Base-by-base conservation (phyloP, 805 yeast genomes). In the Danielia oregonensis region DNA sequence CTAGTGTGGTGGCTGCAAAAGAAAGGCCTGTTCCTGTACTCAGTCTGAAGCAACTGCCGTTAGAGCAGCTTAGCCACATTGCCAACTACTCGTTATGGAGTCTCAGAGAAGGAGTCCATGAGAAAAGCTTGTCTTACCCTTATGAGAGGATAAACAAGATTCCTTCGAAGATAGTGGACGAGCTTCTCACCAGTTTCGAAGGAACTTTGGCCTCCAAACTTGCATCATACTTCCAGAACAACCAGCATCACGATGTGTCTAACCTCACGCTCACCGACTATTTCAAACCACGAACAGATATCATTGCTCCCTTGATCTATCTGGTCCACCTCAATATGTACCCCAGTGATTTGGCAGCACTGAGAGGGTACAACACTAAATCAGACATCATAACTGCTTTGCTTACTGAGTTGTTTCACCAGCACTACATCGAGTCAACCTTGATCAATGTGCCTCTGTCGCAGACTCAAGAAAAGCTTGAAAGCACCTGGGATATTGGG, bases 351-450 rank as follows among this genome's bases (percentile, higher is more conserved):
- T 22, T 38, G 31, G 34, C 27, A 15, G 18, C 17, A n/a, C n/a
- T 5, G 6, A 21, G 16, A 7, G 28, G 24, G 12, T 23, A 17
- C 36, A 4, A 24, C 10, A 11, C 18, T 18, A 50, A 49, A 16
- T 7, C 29, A 3, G 57, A 59, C 11, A 35, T 60, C 6, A 17
- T 59, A 3, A 35, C 46, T 6, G 29, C 29, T n/a, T 42, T 61
- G 4, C 38, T 62, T 6, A 40, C 46, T 16, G 47, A 48, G 26
- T 34, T 64, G 4, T 43, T 58, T n/a, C 51, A 51, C 39, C 55
- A 54, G 32, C 48, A 46, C 19, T 48, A 43, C 36, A 29, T 46
- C n/a, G 46, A 44, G 4, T 11, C 17, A 11, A 21, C n/a, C 23
- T 14, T 24, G 27, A 11, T 14, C 14, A 6, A 11, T 10, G 19